Percentiles rank a stretch among this genome's conserved stretches.
phyloP scores from a whole-genome alignment of 768 basidiomycete genomes.

The Tremella yokohamensis region DNA sequence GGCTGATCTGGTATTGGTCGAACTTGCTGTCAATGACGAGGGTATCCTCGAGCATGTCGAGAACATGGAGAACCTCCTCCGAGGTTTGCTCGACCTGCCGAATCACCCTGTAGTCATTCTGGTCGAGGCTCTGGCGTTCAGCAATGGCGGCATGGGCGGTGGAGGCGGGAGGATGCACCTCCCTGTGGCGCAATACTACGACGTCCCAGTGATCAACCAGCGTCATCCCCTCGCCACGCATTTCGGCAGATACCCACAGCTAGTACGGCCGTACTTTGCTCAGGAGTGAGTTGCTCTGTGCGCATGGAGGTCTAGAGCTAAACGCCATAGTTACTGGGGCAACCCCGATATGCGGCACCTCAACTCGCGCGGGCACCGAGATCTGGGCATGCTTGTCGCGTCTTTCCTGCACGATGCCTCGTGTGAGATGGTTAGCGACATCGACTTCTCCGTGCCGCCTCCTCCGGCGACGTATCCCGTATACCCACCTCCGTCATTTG shows the following conservation, averaged over 20 bases:
- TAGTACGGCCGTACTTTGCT: constrained; percentile 46
- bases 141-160: constrained; percentile 44
- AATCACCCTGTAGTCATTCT: constrained; percentile 46
- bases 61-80: constrained; percentile 50
- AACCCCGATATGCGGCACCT: constrained; percentile 48
- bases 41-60: constrained; percentile 45
- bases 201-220: constrained; percentile 48
- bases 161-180: constrained; percentile 48
- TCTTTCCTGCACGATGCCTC: constrained; percentile 40
- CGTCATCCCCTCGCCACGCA: constrained; percentile 44
- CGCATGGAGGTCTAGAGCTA: not conserved
- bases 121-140: constrained; percentile 47
- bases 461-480: not conserved
- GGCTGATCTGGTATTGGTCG: constrained; percentile 48
- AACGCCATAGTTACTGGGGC: constrained; percentile 40
- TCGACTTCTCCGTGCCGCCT: constrained; percentile 20
- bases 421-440: constrained; percentile 35
- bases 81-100: constrained; percentile 43
- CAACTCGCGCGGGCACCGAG: constrained; percentile 44
- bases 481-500: constrained; percentile 1
- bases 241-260: constrained; percentile 44
- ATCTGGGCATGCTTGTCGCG: constrained; percentile 43
- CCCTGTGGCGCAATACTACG: constrained; percentile 49
- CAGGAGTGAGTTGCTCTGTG: constrained; percentile 30
- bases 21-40: constrained; percentile 51